These are phyloP conservation scores for Pythium sp. DNA, from an alignment of 352 stramenopile species.

Conservation along the genomic window DNA sequence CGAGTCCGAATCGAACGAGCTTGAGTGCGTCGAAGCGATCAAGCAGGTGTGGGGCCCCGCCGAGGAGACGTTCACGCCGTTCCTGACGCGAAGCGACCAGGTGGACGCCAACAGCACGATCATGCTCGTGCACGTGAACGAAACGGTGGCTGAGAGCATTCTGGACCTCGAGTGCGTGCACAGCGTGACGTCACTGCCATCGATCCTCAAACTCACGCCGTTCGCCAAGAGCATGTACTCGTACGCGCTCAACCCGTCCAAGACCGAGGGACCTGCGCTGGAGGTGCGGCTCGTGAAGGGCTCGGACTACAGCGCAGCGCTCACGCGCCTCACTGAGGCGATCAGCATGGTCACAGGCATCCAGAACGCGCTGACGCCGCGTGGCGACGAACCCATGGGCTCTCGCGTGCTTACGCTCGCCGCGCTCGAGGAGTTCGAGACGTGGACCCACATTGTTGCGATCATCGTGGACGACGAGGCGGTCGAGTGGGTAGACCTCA, in stretches of 20 bases:
- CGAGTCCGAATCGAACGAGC: slow-evolving; percentile 19
- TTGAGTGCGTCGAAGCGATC: slow-evolving; percentile 42
- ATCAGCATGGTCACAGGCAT: slow-evolving; percentile 43
- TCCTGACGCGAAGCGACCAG: slow-evolving; percentile 61
- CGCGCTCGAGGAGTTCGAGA: slow-evolving; percentile 54
- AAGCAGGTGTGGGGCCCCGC: slow-evolving; percentile 40
- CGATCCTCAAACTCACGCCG: slow-evolving; percentile 72
- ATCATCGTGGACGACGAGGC: slow-evolving; percentile 53
- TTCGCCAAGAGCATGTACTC: slow-evolving; percentile 58
- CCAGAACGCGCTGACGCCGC: slow-evolving; percentile 39
- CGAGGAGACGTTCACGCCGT: slow-evolving; percentile 57
- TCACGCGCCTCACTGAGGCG: slow-evolving; percentile 26
- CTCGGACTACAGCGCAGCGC: slow-evolving; percentile 21
- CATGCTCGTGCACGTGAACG: slow-evolving; percentile 57
- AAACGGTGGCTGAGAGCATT: slow-evolving; percentile 36
- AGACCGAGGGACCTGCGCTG: slow-evolving; percentile 33
- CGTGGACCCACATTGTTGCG: slow-evolving; percentile 47
- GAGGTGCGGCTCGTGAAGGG: slow-evolving; percentile 49
- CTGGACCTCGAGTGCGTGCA: slow-evolving; percentile 45
- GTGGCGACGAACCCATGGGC: slow-evolving; percentile 12
- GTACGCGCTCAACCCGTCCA: slow-evolving; percentile 25
- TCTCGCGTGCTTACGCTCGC: slow-evolving; percentile 37
- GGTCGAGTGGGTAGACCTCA: slow-evolving; percentile 72
- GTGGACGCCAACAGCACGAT: slow-evolving; percentile 37
- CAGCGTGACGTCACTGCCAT: slow-evolving; percentile 48